Percentiles rank a stretch among this genome's conserved stretches.
These are phyloP conservation scores for Epichloe amarillans DNA, from an alignment of 2,329 filamentous ascomycete genomes.

Conservation along the genomic window DNA sequence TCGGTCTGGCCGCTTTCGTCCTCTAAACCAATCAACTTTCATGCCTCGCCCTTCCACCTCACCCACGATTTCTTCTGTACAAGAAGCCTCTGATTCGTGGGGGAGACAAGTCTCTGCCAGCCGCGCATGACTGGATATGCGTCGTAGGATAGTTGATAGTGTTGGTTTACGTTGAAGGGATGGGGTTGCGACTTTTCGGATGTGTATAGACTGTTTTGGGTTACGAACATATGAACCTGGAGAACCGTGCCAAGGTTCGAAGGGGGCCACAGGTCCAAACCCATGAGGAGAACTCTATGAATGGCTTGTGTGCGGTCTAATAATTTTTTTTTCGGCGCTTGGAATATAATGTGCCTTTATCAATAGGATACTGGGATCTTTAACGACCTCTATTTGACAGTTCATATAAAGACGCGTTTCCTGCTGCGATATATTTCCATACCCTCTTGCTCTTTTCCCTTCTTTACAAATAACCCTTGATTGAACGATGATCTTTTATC, in stretches of 20 bases:
- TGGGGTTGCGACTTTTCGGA: conserved; percentile 14
- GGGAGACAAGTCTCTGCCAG: conserved; percentile 20
- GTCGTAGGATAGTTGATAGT: conserved; percentile 14
- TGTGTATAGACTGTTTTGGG: conserved; percentile 21
- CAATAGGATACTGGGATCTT: conserved; percentile 14
- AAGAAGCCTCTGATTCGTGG: conserved; percentile 23
- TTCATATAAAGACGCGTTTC: conserved; percentile 12
- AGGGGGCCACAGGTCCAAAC: neutral
- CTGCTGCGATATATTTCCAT: neutral
- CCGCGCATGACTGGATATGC: conserved; percentile 24
- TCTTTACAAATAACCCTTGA: neutral
- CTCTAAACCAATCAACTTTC: conserved; percentile 37
- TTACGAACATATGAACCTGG: conserved; percentile 21
- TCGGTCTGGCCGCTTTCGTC: conserved; percentile 44
- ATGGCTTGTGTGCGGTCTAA: conserved; percentile 5
- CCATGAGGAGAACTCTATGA: conserved; percentile 1
- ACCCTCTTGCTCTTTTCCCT: neutral
- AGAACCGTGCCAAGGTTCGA: neutral
- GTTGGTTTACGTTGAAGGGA: conserved; percentile 16
- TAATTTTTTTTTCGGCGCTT: conserved; percentile 6
- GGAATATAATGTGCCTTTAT: conserved; percentile 20
- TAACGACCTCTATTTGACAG: conserved; percentile 12
- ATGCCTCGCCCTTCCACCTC: conserved; percentile 22
- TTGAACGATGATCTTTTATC: neutral
- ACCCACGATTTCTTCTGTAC: conserved; percentile 28